Evolutionary conservation across 495 filamentous ascomycete species (phyloP).

Genomic region (Penicillium goetzii): DNA sequence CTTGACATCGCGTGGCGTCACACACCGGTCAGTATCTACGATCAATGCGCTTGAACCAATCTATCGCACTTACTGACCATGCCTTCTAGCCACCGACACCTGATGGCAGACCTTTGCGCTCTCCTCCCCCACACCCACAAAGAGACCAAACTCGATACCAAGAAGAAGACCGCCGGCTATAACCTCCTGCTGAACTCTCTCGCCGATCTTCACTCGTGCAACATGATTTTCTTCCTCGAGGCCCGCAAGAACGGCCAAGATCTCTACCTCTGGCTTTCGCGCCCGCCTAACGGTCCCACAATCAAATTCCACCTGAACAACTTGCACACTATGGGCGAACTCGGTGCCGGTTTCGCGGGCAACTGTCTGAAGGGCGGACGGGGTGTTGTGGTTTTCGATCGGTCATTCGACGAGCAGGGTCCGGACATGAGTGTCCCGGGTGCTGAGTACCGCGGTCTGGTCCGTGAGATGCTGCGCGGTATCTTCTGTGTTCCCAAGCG

Average conservation of each 20-base stretch:
- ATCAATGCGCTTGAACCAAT: background rate
- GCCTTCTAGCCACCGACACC: constrained; percentile 76
- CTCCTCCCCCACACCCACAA: constrained; percentile 91
- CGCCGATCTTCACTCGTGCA: constrained; percentile 97
- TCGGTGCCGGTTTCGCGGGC: constrained; percentile 82
- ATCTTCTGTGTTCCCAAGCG: constrained; percentile 90
- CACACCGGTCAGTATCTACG: constrained; percentile 67
- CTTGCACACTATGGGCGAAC: constrained; percentile 93
- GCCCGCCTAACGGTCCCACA: constrained; percentile 93
- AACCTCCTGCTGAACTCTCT: constrained; percentile 93
- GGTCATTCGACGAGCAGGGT: constrained; percentile 72
- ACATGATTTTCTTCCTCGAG: constrained; percentile 97
- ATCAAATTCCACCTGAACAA: constrained; percentile 67
- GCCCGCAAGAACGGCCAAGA: constrained; percentile 88
- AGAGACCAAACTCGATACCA: constrained; percentile 95
- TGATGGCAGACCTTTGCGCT: constrained; percentile 84
- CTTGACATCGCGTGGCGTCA: constrained; percentile 85
- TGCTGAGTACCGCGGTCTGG: constrained; percentile 48
- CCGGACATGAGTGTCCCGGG: constrained; percentile 47
- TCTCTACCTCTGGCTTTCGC: constrained; percentile 90
- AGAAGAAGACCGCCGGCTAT: constrained; percentile 71
- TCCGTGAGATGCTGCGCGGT: constrained; percentile 79
- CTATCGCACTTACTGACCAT: constrained; percentile 17
- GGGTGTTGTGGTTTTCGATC: constrained; percentile 94
- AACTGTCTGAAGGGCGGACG: constrained; percentile 95